Base-by-base conservation (phyloP, 1,284 basidiomycete genomes). In the Cystobasidiaceae sp. region DNA sequence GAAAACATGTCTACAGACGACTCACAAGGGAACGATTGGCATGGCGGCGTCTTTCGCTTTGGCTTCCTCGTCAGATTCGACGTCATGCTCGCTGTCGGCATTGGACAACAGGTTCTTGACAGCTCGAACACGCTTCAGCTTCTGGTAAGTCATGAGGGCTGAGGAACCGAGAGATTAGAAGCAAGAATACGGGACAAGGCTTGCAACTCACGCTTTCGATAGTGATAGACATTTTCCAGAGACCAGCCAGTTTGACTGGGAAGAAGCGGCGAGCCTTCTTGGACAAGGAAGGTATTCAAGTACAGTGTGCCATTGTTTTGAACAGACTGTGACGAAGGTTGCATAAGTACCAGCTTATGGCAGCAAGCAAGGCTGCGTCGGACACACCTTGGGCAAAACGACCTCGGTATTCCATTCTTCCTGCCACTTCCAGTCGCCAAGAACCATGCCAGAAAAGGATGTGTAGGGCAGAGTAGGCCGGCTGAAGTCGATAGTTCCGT, bases 131-230 rank as follows among this genome's bases (percentile, higher is more conserved):
- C 87, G 90, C 41, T 80, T 74, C 73, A 85, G 86, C 3, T 88
- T 83, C 52, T 89, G 73, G 76, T 92, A 92, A 11, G 89, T 85
- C 2, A 91, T 93, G 67, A 98, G 79, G 43, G 88, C 91, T 94
- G 32, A 56, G 68, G 48, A 70, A 68, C 33, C n/a, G 45, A 33
- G 27, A 48, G 49, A 37, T 51, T 52, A 55, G 50, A 34, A 64
- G 50, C 68, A 25, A 67, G 32, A 50, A 44, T 41, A 5, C n/a
- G 15, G 19, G 8, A 3, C 17, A 28, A 21, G 21, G 8, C 19
- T 3, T 21, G 6, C 32, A 39, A 32, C 54, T 56, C 25, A 56
- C 54, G 80, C 79, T 94, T 94, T 64, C 89, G 82, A 67, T 86
- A 79, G 71, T 89, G 84, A 63, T 87, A 85, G n/a, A 93, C 82